Evolutionary conservation across 2,329 filamentous ascomycete genomes (phyloP).

Genomic region (Herpotrichia juniperi): DNA sequence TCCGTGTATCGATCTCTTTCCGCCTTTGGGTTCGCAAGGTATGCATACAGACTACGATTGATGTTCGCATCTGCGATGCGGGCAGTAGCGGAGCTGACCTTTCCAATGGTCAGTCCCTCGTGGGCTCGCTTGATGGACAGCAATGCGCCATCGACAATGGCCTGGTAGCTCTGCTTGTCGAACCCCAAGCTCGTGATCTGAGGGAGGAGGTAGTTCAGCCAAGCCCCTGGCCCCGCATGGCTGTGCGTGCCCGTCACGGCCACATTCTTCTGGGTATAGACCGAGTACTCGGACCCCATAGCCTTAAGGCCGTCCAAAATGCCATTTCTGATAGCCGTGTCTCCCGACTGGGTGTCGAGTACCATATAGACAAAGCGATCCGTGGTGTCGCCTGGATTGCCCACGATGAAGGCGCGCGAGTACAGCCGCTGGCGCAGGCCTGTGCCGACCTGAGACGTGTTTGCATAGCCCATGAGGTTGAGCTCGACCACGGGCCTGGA

Average conservation of each 20-base stretch:
- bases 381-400: conserved; percentile 65
- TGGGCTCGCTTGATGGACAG: conserved; percentile 84
- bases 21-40: conserved; percentile 79
- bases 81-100: conserved; percentile 71
- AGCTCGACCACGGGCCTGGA: conserved; percentile 82
- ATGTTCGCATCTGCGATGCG: conserved; percentile 79
- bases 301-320: conserved; percentile 75
- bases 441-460: conserved; percentile 78
- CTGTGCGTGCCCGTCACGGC: conserved; percentile 93
- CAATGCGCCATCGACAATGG: conserved; percentile 85
- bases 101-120: conserved; percentile 70
- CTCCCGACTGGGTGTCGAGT: conserved; percentile 84
- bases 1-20: conserved; percentile 74
- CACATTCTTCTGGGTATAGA: conserved; percentile 81
- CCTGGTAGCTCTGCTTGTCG: conserved; percentile 82
- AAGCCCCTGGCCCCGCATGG: conserved; percentile 88
- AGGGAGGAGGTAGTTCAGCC: conserved; percentile 92
- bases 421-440: conserved; percentile 88
- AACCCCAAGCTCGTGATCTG: conserved; percentile 91
- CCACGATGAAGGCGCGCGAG: conserved; percentile 88
- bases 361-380: conserved; percentile 88
- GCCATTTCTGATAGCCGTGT: conserved; percentile 87
- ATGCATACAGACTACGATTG: conserved; percentile 87
- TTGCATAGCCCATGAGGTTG: conserved; percentile 91
- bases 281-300: conserved; percentile 73